Evolutionary conservation across 805 yeast genomes (phyloP).

Genomic region (Yamadazyma sp.): DNA sequence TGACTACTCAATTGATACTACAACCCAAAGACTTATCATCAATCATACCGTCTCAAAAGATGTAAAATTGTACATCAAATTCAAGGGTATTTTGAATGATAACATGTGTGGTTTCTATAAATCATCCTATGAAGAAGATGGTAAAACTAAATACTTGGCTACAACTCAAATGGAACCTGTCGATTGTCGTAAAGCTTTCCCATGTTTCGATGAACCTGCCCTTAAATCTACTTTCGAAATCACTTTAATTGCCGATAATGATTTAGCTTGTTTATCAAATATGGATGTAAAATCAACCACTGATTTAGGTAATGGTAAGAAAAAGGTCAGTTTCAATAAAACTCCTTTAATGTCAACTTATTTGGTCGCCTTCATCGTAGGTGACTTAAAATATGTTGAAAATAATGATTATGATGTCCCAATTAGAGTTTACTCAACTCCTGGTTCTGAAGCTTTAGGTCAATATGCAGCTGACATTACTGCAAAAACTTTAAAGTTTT

Average conservation of each 20-base stretch:
- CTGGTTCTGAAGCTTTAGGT: conserved; percentile 71
- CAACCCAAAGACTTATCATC: conserved; percentile 22
- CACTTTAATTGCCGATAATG: conserved; percentile 53
- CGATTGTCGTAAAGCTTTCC: conserved; percentile 84
- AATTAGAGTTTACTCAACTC: conserved; percentile 77
- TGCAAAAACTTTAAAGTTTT: conserved; percentile 70
- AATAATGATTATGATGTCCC: conserved; percentile 65
- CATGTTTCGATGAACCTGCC: conserved; percentile 78
- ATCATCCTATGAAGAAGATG: conserved; percentile 60
- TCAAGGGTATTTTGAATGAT: conserved; percentile 64
- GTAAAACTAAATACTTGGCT: conserved; percentile 67
- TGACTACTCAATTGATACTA: conserved; percentile 13
- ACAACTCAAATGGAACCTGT: conserved; percentile 87
- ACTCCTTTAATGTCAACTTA: conserved; percentile 86
- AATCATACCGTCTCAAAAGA: conserved; percentile 36
- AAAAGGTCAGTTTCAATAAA: conserved; percentile 62
- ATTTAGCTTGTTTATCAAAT: conserved; percentile 62
- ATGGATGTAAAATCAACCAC: conserved; percentile 60
- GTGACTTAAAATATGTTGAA: conserved; percentile 75
- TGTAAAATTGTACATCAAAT: conserved; percentile 48
- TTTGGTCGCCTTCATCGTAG: conserved; percentile 78
- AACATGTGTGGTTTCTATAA: conserved; percentile 84
- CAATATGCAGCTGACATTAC: conserved; percentile 71
- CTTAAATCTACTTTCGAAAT: conserved; percentile 72
- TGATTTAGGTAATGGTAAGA: conserved; percentile 40